These are phyloP conservation scores for Rhynchospora breviuscula DNA, from an alignment of 176 grass and related monocot species.

Conservation along the genomic window DNA sequence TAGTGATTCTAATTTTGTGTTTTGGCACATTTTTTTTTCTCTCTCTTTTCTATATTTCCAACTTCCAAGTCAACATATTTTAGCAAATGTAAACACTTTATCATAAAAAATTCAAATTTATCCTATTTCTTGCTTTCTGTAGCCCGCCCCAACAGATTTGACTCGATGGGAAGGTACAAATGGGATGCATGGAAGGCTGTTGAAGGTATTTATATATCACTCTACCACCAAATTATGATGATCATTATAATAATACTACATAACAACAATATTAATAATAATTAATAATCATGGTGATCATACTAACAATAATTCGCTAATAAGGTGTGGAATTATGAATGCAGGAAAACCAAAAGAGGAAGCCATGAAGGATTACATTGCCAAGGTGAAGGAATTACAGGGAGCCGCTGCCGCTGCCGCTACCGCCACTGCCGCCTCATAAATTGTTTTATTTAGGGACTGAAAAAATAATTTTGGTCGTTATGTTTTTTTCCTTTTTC, in stretches of 20 bases:
- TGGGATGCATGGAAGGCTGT: slow-evolving; percentile 84
- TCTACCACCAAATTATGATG: background rate
- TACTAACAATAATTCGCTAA: background rate
- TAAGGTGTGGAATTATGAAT: background rate
- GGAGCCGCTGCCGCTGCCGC: slow-evolving; percentile 39
- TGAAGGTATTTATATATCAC: slow-evolving; percentile 50
- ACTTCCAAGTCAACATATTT: background rate
- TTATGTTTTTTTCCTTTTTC: background rate
- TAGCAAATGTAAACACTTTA: background rate
- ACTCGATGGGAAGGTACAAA: slow-evolving; percentile 50
- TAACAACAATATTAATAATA: background rate
- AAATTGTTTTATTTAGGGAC: background rate
- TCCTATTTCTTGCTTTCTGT: slow-evolving; percentile 6
- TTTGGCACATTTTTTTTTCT: background rate
- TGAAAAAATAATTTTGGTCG: background rate
- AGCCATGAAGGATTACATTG: slow-evolving; percentile 73
- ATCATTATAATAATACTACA: background rate
- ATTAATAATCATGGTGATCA: background rate
- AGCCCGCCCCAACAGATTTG: slow-evolving; percentile 62
- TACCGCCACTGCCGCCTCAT: background rate
- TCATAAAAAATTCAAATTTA: background rate
- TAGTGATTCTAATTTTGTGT: background rate
- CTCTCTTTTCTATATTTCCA: background rate
- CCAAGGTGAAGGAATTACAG: slow-evolving; percentile 75
- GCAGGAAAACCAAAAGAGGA: slow-evolving; percentile 66